Evolutionary conservation across 2,329 filamentous ascomycete genomes (phyloP), one percentile per base, ranked within the genome.

Genomic region (Raffaelea ambrosiae): DNA sequence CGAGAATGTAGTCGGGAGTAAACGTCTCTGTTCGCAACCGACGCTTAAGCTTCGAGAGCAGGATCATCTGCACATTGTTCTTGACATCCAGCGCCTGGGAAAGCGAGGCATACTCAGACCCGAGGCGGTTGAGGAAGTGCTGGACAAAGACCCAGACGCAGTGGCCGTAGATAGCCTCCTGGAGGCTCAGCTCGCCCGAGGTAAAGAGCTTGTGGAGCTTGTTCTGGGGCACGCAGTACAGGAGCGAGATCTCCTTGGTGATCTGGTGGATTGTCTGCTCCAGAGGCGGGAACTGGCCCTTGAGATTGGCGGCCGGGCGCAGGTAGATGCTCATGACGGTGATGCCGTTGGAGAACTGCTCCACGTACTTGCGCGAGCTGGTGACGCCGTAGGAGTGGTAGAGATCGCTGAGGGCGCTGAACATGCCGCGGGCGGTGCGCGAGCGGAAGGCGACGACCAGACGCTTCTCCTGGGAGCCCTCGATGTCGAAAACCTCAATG

Each of bases 351-450:
- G 90, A 93, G 74, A 98, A 98, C 69, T 97, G 93, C 70, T 98
- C 88, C 43, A 98, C 86, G 62, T 98, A 98, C 72, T 98, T 98
- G 58, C 93, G 80, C 23, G 93, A 93, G 61, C 88, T 95, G 2
- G 93, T 98, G 52, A 97, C 79, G 40, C 93, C 91, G 62, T 98
- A 98, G 78, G 96, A 97, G 71, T 98, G 93, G 72, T 98, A 98
- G 35, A 98, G 74, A 65, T 97, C 90, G 55, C 88, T 95, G 58
- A 98, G 71, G 23, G 93, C 89, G 58, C 90, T 95, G 77, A 98
- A 98, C 59, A 98, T 74, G 54, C 93, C 93, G 57, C 88, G 77
- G 26, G 93, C 93, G 18, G 91, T 95, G 54, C 90, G 84, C 57
- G 91, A 88, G 58, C 91, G 89, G 76, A 96, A 97, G 41, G 90